Conservation (phyloP, 2,329 filamentous ascomycete species). For the Zasmidium cellare region DNA sequence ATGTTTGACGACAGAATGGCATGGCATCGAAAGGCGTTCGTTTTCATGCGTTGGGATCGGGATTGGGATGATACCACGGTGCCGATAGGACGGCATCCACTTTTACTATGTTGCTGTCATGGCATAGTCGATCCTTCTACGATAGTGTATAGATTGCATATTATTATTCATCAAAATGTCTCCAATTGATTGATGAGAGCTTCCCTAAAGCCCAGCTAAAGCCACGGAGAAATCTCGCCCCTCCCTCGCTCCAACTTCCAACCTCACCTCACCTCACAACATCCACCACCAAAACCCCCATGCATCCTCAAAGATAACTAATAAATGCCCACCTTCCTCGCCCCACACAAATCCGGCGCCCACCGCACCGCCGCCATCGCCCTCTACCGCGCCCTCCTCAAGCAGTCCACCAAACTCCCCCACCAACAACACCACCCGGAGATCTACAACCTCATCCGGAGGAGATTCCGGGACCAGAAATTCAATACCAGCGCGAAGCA, state of each 20-base stretch:
- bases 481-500: slow-evolving; percentile 60
- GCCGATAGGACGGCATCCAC: slow-evolving; percentile 10
- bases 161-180: not conserved
- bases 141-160: not conserved
- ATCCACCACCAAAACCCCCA: too few relatives aligned
- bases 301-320: not conserved
- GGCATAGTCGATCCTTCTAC: not conserved
- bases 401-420: slow-evolving; percentile 39
- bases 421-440: slow-evolving; percentile 16
- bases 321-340: slow-evolving; percentile 19
- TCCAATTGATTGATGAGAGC: too few relatives aligned
- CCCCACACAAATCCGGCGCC: slow-evolving; percentile 47
- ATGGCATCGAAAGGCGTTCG: not conserved
- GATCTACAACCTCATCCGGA: slow-evolving; percentile 60
- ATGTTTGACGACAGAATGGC: not conserved
- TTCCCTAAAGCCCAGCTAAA: not conserved
- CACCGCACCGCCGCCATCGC: slow-evolving; percentile 64
- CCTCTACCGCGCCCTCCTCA: slow-evolving; percentile 70
- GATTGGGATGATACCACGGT: slow-evolving; percentile 13
- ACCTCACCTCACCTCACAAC: not conserved
- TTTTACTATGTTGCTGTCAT: not conserved
- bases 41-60: not conserved
- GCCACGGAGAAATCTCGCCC: not conserved
- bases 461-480: slow-evolving; percentile 62
- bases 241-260: not conserved